Conservation (phyloP, 2,329 filamentous ascomycete genomes). For the Pseudogymnoascus sp. region DNA sequence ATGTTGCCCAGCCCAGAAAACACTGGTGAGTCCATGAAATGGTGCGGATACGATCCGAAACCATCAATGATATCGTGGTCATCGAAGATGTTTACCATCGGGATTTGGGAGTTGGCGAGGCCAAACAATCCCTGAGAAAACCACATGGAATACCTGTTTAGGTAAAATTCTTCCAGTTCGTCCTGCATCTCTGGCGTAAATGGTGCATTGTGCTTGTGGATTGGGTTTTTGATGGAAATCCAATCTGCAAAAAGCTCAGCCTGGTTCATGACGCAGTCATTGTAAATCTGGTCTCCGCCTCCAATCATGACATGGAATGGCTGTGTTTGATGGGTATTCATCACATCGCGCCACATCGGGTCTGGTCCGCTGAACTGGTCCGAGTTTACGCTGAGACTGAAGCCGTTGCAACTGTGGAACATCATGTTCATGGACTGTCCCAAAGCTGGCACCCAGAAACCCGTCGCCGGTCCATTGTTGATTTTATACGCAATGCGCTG, state of each 20-base stretch:
- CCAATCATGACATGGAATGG: constrained; percentile 99
- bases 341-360: constrained; percentile 90
- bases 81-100: constrained; percentile 97
- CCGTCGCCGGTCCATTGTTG: constrained; percentile 78
- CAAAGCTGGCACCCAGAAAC: constrained; percentile 87
- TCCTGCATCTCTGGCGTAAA: constrained; percentile 78
- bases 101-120: constrained; percentile 88
- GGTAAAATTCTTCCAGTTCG: constrained; percentile 80
- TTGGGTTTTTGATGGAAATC: constrained; percentile 70
- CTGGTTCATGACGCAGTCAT: constrained; percentile 71
- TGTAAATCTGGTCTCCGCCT: constrained; percentile 95
- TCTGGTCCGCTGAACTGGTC: constrained; percentile 84
- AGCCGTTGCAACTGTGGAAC: constrained; percentile 98
- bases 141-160: constrained; percentile 86
- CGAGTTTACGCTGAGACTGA: constrained; percentile 70
- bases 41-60: constrained; percentile 84
- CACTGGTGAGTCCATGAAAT: constrained; percentile 84
- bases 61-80: constrained; percentile 91
- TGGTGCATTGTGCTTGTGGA: constrained; percentile 68
- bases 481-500: constrained; percentile 91
- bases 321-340: constrained; percentile 81
- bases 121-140: constrained; percentile 92
- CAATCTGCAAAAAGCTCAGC: constrained; percentile 73
- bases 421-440: constrained; percentile 94
- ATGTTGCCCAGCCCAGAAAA: constrained; percentile 84